A percentile compares a stretch with the other conserved stretches of the same genome.
These are phyloP conservation scores for Isochrysis galbana DNA, from an alignment of 78 protist species.

Conservation along the genomic window DNA sequence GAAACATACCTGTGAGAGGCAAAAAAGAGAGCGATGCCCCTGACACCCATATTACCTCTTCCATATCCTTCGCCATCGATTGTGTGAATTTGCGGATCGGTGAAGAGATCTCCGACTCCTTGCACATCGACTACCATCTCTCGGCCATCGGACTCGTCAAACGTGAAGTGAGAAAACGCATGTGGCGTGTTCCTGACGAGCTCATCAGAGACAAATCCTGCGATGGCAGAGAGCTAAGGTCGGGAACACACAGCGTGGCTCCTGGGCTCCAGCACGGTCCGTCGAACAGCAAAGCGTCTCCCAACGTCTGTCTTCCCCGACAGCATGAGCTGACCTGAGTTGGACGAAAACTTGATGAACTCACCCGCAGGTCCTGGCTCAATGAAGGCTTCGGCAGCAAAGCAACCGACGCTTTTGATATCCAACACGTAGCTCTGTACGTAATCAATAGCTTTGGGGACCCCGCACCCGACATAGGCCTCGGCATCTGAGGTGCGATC, in stretches of 20 bases:
- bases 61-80: background rate
- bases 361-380: too few species aligned
- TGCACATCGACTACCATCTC: constrained; percentile 82
- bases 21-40: constrained; percentile 12
- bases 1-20: background rate
- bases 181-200: constrained; percentile 68
- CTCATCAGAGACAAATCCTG: background rate
- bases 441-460: background rate
- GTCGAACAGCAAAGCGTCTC: too few species aligned
- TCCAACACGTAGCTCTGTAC: background rate
- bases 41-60: background rate
- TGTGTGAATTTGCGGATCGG: constrained; percentile 84
- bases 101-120: constrained; percentile 84
- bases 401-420: background rate
- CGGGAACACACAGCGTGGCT: too few species aligned
- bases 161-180: constrained; percentile 86
- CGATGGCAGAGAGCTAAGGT: too few species aligned
- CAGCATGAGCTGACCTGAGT: too few species aligned
- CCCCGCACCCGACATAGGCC: background rate
- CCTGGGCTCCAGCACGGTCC: too few species aligned
- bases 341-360: background rate
- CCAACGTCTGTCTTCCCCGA: too few species aligned
- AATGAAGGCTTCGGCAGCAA: background rate
- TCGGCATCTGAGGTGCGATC: background rate
- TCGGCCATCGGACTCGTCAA: constrained; percentile 61